A percentile compares a stretch with the other conserved stretches of the same genome.
phyloP scores from a whole-genome alignment of 2,329 filamentous ascomycete species.

The Arthrinium phaeospermum region DNA sequence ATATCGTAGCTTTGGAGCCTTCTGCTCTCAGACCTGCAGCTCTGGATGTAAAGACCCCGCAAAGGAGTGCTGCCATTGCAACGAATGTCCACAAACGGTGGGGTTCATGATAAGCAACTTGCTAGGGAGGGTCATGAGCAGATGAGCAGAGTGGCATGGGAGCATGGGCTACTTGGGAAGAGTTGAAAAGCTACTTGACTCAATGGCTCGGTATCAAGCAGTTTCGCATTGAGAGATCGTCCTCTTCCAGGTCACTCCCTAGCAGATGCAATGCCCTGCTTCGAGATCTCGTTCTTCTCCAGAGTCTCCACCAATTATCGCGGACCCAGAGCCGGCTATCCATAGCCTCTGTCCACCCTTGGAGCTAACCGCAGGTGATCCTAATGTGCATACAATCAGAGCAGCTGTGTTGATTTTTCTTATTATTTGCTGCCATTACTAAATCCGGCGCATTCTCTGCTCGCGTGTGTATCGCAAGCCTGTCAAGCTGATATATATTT shows the following conservation, averaged over 20 bases:
- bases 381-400: constrained; percentile 15
- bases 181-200: neutral
- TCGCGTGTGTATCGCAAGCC: constrained; percentile 7
- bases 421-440: constrained; percentile 11
- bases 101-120: constrained; percentile 11
- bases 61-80: neutral
- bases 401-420: constrained; percentile 9
- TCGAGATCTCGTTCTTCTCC: constrained; percentile 5
- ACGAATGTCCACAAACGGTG: constrained; percentile 14
- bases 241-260: neutral
- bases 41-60: neutral
- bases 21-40: constrained; percentile 6
- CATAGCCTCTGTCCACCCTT: constrained; percentile 11
- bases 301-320: constrained; percentile 8
- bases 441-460: constrained; percentile 10
- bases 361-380: constrained; percentile 3
- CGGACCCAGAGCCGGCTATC: constrained; percentile 1
- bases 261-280: constrained; percentile 1
- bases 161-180: neutral
- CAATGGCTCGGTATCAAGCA: neutral
- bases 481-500: neutral
- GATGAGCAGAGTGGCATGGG: constrained; percentile 2
- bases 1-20: neutral
- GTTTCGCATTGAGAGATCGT: constrained; percentile 2
- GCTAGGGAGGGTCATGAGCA: neutral